A percentile compares a stretch with the other conserved stretches of the same genome.
These are phyloP conservation scores for Xylariales sp. DNA, from an alignment of 2,329 filamentous ascomycete species.

Conservation along the genomic window DNA sequence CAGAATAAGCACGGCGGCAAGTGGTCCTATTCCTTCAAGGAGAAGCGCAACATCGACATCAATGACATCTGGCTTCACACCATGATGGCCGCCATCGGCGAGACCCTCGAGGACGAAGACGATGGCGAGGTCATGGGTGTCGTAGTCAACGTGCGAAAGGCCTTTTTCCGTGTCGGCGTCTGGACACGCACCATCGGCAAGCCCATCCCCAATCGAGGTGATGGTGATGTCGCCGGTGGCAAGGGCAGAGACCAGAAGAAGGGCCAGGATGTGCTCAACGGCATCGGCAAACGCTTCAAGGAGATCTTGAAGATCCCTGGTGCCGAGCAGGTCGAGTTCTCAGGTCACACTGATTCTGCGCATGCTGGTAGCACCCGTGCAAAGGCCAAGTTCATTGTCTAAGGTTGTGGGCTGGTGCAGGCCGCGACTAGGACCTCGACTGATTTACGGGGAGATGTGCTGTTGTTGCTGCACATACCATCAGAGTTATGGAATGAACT, in stretches of 20 bases:
- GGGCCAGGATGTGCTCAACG: conserved; percentile 76
- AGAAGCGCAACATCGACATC: conserved; percentile 86
- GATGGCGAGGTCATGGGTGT: conserved; percentile 99
- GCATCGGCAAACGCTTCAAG: conserved; percentile 90
- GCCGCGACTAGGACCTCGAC: too few species aligned
- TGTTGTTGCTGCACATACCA: too few species aligned
- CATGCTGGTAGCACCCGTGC: conserved; percentile 90
- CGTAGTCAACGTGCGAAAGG: conserved; percentile 97
- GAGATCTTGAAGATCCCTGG: conserved; percentile 76
- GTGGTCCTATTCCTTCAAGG: conserved; percentile 98
- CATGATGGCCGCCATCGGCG: conserved; percentile 93
- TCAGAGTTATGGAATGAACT: too few species aligned
- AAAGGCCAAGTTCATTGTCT: conserved; percentile 89
- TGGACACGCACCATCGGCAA: conserved; percentile 96
- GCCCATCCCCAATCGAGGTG: conserved; percentile 69
- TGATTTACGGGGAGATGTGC: too few species aligned
- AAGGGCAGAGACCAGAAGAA: conserved; percentile 77
- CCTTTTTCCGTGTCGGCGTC: conserved; percentile 93
- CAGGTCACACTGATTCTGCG: conserved; percentile 90
- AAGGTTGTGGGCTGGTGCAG: too few species aligned
- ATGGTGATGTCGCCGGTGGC: conserved; percentile 66
- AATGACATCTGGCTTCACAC: conserved; percentile 96
- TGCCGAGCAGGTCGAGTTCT: conserved; percentile 83
- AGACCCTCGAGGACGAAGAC: conserved; percentile 90
- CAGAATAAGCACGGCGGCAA: conserved; percentile 99